These are phyloP conservation scores for Macaranga tanarius DNA, from an alignment of 441 rosid genomes.

Conservation along the genomic window DNA sequence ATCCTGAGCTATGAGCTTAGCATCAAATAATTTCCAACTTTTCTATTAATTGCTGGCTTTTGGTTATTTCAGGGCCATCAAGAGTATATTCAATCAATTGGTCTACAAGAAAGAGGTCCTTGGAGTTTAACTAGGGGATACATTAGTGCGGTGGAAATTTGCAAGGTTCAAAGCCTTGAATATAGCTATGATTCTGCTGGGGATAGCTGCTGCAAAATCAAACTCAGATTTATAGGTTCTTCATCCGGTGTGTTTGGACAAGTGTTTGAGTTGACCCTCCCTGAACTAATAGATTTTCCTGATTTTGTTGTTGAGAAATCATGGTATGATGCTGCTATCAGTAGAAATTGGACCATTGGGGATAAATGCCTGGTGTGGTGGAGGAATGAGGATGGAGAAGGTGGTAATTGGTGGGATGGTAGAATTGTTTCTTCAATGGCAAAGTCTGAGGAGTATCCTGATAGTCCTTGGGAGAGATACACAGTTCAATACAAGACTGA, in stretches of 20 bases:
- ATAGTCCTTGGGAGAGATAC: slow-evolving; percentile 98
- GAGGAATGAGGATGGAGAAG: slow-evolving; percentile 81
- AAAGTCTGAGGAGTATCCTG: slow-evolving; percentile 68
- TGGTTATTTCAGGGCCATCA: slow-evolving; percentile 74
- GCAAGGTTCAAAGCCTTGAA: slow-evolving; percentile 71
- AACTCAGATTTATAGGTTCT: slow-evolving; percentile 65
- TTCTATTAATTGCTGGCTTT: slow-evolving; percentile 20
- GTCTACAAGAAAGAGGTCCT: slow-evolving; percentile 58
- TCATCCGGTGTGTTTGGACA: slow-evolving; percentile 46
- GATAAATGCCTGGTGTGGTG: slow-evolving; percentile 97
- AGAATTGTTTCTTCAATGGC: slow-evolving; percentile 62
- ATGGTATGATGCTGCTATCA: slow-evolving; percentile 76
- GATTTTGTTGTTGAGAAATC: slow-evolving; percentile 92
- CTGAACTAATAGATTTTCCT: slow-evolving; percentile 76
- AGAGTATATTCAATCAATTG: slow-evolving; percentile 52
- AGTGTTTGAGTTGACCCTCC: slow-evolving; percentile 66
- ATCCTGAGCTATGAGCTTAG: slow-evolving; percentile 21
- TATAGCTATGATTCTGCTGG: slow-evolving; percentile 82
- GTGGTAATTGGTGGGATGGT: slow-evolving; percentile 98
- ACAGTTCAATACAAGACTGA: slow-evolving; percentile 63
- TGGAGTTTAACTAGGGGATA: slow-evolving; percentile 54
- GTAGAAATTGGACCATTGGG: slow-evolving; percentile 74
- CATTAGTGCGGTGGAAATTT: slow-evolving; percentile 72
- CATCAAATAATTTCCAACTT: slow-evolving; percentile 4
- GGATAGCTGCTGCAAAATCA: slow-evolving; percentile 96